A percentile compares a stretch with the other conserved stretches of the same genome.
phyloP scores from a whole-genome alignment of 768 basidiomycete genomes.

The Mycena vulgaris region DNA sequence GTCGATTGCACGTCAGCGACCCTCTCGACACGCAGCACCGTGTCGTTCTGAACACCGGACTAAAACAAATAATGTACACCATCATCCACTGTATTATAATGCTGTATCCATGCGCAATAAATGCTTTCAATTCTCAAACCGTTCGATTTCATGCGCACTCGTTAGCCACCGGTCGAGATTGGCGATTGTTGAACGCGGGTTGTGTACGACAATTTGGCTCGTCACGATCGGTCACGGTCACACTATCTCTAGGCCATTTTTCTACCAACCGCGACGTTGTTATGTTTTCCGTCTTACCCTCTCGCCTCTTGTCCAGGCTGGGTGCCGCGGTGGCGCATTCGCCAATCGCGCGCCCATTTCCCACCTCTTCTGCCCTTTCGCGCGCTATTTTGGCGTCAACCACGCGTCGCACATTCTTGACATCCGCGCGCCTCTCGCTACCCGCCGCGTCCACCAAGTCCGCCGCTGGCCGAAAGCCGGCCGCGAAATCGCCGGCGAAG shows the following conservation, averaged over 20 bases:
- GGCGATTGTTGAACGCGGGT: too few relatives aligned
- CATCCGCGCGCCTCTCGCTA: constrained; percentile 14
- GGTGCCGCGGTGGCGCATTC: not conserved
- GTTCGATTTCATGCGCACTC: too few relatives aligned
- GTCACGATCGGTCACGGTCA: too few relatives aligned
- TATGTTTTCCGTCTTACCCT: constrained; percentile 18
- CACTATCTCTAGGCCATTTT: too few relatives aligned
- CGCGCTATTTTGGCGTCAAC: constrained; percentile 1
- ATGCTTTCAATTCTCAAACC: too few relatives aligned
- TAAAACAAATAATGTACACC: too few relatives aligned
- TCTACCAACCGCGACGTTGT: too few relatives aligned
- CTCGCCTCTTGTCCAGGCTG: constrained; percentile 13
- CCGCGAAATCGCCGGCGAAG: not conserved
- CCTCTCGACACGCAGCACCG: not conserved
- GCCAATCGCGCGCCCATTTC: not conserved
- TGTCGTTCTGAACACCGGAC: not conserved
- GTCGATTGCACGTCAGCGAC: not conserved
- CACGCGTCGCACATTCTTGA: constrained; percentile 28
- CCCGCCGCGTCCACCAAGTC: not conserved
- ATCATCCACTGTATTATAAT: too few relatives aligned
- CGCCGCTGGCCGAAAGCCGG: not conserved
- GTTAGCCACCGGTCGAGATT: too few relatives aligned
- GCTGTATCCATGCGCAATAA: too few relatives aligned
- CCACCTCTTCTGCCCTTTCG: not conserved
- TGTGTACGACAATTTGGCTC: too few relatives aligned